These are phyloP conservation scores for Starmerella floris DNA, from an alignment of 805 yeast species.

Conservation along the genomic window DNA sequence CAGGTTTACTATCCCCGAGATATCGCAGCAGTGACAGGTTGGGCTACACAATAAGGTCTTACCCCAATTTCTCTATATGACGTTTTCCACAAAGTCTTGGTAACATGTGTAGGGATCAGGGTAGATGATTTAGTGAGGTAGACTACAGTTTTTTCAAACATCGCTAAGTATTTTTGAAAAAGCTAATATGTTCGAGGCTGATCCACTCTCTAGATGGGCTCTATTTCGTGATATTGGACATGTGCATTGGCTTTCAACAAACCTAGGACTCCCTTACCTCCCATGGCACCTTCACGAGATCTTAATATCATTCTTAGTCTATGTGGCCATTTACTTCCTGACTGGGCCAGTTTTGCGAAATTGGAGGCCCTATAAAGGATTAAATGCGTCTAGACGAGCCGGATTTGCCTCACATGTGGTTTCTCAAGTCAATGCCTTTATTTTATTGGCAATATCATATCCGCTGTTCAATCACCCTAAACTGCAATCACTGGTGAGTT, in stretches of 20 bases:
- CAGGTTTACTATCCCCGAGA: too few species aligned
- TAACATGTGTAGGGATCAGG: too few species aligned
- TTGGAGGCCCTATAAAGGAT: conserved; percentile 40
- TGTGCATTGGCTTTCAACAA: neutral
- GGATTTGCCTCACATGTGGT: conserved; percentile 86
- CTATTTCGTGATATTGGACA: neutral
- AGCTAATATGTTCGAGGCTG: neutral
- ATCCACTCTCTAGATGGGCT: neutral
- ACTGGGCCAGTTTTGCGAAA: conserved; percentile 37
- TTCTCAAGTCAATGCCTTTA: conserved; percentile 66
- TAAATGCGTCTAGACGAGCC: conserved; percentile 45
- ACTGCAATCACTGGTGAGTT: conserved; percentile 50
- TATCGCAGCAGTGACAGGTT: too few species aligned
- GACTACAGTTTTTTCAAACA: too few species aligned
- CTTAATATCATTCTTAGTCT: conserved; percentile 43
- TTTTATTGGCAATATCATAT: conserved; percentile 44
- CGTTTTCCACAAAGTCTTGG: too few species aligned
- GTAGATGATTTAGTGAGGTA: too few species aligned
- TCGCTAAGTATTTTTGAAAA: too few species aligned
- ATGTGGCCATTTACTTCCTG: conserved; percentile 40
- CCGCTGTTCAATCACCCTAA: conserved; percentile 54
- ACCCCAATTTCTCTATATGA: too few species aligned
- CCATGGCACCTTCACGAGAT: conserved; percentile 50
- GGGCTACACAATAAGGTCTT: too few species aligned
- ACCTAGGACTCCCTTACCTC: conserved; percentile 22